Evolutionary conservation across 805 yeast species (phyloP).

Genomic region (Metschnikowia rubicola): DNA sequence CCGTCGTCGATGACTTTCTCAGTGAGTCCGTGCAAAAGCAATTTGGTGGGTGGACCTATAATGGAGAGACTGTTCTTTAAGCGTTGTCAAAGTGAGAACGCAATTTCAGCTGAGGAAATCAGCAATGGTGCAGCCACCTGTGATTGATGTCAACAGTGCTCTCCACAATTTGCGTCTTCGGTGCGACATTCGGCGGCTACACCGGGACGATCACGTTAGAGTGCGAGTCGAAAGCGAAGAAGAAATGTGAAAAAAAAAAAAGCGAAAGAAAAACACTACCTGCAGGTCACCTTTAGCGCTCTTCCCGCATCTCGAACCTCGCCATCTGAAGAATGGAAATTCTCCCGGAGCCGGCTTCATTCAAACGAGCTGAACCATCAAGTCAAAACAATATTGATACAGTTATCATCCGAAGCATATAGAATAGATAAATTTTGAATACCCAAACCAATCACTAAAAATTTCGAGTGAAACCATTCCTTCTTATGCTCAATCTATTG

Average conservation of each 20-base stretch:
- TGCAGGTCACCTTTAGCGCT: conserved; percentile 1
- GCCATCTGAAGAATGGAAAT: conserved; percentile 7
- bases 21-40: conserved; percentile 96
- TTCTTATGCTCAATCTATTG: too few relatives aligned
- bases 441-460: too few relatives aligned
- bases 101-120: too few relatives aligned
- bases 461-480: too few relatives aligned
- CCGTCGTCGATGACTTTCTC: conserved; percentile 88
- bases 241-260: background rate
- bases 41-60: conserved; percentile 98
- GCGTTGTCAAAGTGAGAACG: too few relatives aligned
- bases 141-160: background rate
- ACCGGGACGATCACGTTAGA: background rate
- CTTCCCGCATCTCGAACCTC: conserved; percentile 6
- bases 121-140: background rate
- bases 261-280: background rate
- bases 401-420: background rate
- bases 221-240: background rate
- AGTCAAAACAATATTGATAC: too few relatives aligned
- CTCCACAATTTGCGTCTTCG: background rate
- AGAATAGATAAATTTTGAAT: background rate
- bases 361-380: too few relatives aligned
- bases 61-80: conserved; percentile 48
- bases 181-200: conserved; percentile 7
- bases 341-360: background rate